Evolutionary conservation across 345 rosid genomes (phyloP).

Genomic region (Euphorbia peplus): DNA sequence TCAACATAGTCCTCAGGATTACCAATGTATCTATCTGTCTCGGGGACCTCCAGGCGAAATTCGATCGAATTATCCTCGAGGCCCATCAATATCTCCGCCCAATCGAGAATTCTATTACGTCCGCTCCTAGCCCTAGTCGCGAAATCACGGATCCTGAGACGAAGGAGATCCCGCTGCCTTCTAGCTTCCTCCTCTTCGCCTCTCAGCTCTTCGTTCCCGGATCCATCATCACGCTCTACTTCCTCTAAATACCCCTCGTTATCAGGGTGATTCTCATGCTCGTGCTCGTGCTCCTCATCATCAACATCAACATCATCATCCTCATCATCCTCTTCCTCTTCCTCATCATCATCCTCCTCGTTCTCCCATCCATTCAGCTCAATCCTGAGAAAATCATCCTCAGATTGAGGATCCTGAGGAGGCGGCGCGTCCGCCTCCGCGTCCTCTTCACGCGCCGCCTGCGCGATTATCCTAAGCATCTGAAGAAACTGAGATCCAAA

Average conservation of each 20-base stretch:
- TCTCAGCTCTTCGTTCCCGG: slow-evolving; percentile 6
- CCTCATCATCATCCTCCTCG: slow-evolving; percentile 46
- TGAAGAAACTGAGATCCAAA: slow-evolving; percentile 62
- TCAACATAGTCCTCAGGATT: slow-evolving; percentile 61
- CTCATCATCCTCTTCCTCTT: slow-evolving; percentile 32
- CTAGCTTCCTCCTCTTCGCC: slow-evolving; percentile 38
- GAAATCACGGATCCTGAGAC: slow-evolving; percentile 43
- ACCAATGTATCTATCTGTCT: slow-evolving; percentile 47
- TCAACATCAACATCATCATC: slow-evolving; percentile 46
- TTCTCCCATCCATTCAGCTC: slow-evolving; percentile 61
- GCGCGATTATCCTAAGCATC: slow-evolving; percentile 53
- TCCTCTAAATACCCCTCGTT: slow-evolving; percentile 27
- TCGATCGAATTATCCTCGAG: slow-evolving; percentile 66
- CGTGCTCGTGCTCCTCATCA: slow-evolving; percentile 31
- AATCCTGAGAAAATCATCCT: slow-evolving; percentile 47
- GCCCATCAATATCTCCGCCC: slow-evolving; percentile 40
- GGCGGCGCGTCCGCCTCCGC: slow-evolving; percentile 44
- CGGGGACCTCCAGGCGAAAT: slow-evolving; percentile 48
- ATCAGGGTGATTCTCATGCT: background rate
- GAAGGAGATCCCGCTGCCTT: slow-evolving; percentile 43
- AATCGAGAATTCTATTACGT: slow-evolving; percentile 60
- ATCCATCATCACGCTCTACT: slow-evolving; percentile 10
- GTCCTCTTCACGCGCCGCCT: slow-evolving; percentile 46
- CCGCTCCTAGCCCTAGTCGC: slow-evolving; percentile 54
- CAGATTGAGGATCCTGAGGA: slow-evolving; percentile 38